Conservation (phyloP, 1,284 basidiomycete genomes). For the Leccinum laetum region DNA sequence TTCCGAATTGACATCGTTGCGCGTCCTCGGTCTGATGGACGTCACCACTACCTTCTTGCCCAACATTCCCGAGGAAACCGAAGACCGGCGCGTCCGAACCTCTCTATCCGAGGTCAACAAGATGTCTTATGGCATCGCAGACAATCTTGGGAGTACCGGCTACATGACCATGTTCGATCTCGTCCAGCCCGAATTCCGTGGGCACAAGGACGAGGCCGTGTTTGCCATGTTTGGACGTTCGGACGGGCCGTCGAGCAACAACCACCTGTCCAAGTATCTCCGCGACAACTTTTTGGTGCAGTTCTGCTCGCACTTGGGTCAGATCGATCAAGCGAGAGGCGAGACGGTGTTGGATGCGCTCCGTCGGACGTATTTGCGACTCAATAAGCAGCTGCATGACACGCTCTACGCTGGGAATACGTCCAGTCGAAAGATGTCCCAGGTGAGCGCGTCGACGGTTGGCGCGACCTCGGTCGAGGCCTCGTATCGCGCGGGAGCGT, state of each 20-base stretch:
- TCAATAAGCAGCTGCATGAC: constrained; percentile 82
- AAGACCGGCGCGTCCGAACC: constrained; percentile 91
- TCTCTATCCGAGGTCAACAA: constrained; percentile 89
- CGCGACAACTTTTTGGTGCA: constrained; percentile 76
- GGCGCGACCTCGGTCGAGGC: too few relatives aligned
- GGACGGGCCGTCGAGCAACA: constrained; percentile 72
- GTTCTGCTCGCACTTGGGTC: constrained; percentile 59
- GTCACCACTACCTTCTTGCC: constrained; percentile 85
- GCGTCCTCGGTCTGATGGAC: constrained; percentile 96
- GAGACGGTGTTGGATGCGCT: too few relatives aligned
- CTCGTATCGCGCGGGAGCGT: too few relatives aligned
- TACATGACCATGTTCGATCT: constrained; percentile 91
- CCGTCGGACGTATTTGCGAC: too few relatives aligned
- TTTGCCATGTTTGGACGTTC: constrained; percentile 98
- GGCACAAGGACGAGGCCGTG: constrained; percentile 74
- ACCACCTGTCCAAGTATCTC: constrained; percentile 74
- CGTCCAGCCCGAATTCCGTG: constrained; percentile 86
- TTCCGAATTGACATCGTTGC: constrained; percentile 78
- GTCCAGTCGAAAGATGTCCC: constrained; percentile 67
- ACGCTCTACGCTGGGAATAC: constrained; percentile 46
- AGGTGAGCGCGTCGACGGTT: constrained; percentile 30
- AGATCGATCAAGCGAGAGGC: constrained; percentile 28
- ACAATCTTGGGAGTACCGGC: constrained; percentile 83
- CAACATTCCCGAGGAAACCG: constrained; percentile 88
- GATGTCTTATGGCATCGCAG: constrained; percentile 97